Conservation (phyloP, 2,329 filamentous ascomycete genomes). For the Emericellopsis atlantica region DNA sequence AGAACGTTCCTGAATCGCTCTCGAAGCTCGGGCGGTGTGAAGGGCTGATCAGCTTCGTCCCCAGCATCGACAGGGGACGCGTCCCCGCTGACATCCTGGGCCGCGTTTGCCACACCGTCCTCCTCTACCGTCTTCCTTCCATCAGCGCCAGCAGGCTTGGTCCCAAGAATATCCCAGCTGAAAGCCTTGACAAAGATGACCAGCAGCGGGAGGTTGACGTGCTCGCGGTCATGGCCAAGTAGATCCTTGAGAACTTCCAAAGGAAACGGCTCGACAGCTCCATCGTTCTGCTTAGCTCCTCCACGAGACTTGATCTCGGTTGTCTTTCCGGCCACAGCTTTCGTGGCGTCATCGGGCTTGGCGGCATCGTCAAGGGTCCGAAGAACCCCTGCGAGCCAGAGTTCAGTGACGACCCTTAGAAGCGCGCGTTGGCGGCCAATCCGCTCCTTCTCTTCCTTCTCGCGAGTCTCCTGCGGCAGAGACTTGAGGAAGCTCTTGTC, state of each 20-base stretch:
- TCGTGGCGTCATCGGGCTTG: slow-evolving; percentile 50
- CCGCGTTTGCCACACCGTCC: slow-evolving; percentile 53
- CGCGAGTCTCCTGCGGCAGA: slow-evolving; percentile 67
- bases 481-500: slow-evolving; percentile 75
- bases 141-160: slow-evolving; percentile 58
- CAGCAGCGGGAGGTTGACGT: slow-evolving; percentile 78
- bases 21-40: slow-evolving; percentile 65
- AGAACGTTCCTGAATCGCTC: slow-evolving; percentile 80
- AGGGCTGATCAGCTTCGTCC: slow-evolving; percentile 51
- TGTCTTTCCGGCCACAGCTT: slow-evolving; percentile 49
- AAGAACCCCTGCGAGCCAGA: slow-evolving; percentile 87
- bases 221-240: slow-evolving; percentile 84
- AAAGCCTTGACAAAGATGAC: slow-evolving; percentile 96
- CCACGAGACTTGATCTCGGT: slow-evolving; percentile 44
- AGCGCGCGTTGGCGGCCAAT: slow-evolving; percentile 75
- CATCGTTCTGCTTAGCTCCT: slow-evolving; percentile 42
- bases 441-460: slow-evolving; percentile 93
- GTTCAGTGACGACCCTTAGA: slow-evolving; percentile 80
- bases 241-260: slow-evolving; percentile 96
- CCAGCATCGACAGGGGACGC: slow-evolving; percentile 29
- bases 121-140: slow-evolving; percentile 76
- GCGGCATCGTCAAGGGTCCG: slow-evolving; percentile 62
- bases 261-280: slow-evolving; percentile 80
- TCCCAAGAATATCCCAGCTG: slow-evolving; percentile 85
- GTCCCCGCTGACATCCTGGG: slow-evolving; percentile 25